A percentile compares a stretch with the other conserved stretches of the same genome.
Evolutionary conservation across 2,329 filamentous ascomycete genomes (phyloP).

Genomic region (Calonectria pauciramosa): DNA sequence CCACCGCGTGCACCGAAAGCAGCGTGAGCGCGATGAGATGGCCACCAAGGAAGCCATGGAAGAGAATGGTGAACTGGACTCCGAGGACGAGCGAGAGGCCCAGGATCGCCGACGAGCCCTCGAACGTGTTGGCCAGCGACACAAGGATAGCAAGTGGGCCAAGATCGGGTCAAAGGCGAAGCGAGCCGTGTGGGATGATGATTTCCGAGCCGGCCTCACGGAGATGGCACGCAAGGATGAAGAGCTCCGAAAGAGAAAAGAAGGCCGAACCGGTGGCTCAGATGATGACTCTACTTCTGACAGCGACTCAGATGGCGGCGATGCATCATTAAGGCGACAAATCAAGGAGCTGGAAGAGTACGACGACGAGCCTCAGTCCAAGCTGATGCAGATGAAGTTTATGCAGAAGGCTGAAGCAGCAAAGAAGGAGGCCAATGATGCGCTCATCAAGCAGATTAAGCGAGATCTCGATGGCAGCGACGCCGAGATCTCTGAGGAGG

Average conservation of each 20-base stretch:
- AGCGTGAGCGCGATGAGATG: constrained; percentile 67
- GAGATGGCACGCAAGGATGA: constrained; percentile 89
- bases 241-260: constrained; percentile 83
- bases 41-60: constrained; percentile 66
- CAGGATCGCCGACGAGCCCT: constrained; percentile 82
- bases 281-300: constrained; percentile 67
- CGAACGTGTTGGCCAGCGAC: constrained; percentile 87
- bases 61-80: constrained; percentile 72
- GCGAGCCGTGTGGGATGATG: constrained; percentile 88
- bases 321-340: constrained; percentile 64
- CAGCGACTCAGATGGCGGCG: constrained; percentile 70
- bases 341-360: constrained; percentile 60
- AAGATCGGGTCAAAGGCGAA: constrained; percentile 86
- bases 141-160: constrained; percentile 92
- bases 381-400: constrained; percentile 88
- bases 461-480: constrained; percentile 77
- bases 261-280: constrained; percentile 71
- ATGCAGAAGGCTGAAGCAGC: constrained; percentile 91
- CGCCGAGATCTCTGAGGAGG: constrained; percentile 64
- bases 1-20: constrained; percentile 90
- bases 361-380: constrained; percentile 70
- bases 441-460: constrained; percentile 77
- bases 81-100: constrained; percentile 74
- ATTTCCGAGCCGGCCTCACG: constrained; percentile 81
- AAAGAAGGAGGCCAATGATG: constrained; percentile 84